These are phyloP conservation scores for Phytopythium kandeliae DNA, from an alignment of 352 stramenopile species.

Conservation along the genomic window DNA sequence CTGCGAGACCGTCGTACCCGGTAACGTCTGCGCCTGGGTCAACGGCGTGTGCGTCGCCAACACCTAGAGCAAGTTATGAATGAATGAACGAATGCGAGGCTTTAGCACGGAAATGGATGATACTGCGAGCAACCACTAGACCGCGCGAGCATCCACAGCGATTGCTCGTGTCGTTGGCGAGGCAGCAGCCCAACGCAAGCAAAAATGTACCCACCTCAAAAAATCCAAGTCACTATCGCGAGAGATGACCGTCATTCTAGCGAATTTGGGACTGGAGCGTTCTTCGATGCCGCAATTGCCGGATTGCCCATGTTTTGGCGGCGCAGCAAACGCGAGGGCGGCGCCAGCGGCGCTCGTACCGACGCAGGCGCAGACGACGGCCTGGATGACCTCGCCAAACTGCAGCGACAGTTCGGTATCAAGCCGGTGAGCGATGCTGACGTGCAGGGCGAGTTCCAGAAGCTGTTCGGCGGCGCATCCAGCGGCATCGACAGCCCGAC, in stretches of 20 bases:
- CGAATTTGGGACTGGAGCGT: background rate
- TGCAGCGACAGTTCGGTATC: conserved; percentile 79
- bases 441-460: conserved; percentile 56
- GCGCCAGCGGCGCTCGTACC: conserved; percentile 6
- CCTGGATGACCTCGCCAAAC: conserved; percentile 42
- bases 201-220: conserved; percentile 5
- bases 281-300: background rate
- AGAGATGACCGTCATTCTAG: background rate
- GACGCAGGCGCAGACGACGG: conserved; percentile 9
- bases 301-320: conserved; percentile 54
- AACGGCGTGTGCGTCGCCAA: conserved; percentile 14
- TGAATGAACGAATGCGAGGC: no score
- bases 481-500: conserved; percentile 27
- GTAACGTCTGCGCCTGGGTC: conserved; percentile 20
- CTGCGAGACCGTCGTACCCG: conserved; percentile 22
- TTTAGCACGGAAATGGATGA: no score
- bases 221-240: conserved; percentile 3
- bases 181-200: no score
- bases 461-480: conserved; percentile 30
- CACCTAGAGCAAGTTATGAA: no score
- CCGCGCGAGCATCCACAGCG: no score
- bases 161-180: no score
- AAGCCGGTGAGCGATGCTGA: conserved; percentile 60
- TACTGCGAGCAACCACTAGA: no score
- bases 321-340: conserved; percentile 19